These are phyloP conservation scores for Thelephora ganbajun DNA, from an alignment of 768 basidiomycete species.

Conservation along the genomic window DNA sequence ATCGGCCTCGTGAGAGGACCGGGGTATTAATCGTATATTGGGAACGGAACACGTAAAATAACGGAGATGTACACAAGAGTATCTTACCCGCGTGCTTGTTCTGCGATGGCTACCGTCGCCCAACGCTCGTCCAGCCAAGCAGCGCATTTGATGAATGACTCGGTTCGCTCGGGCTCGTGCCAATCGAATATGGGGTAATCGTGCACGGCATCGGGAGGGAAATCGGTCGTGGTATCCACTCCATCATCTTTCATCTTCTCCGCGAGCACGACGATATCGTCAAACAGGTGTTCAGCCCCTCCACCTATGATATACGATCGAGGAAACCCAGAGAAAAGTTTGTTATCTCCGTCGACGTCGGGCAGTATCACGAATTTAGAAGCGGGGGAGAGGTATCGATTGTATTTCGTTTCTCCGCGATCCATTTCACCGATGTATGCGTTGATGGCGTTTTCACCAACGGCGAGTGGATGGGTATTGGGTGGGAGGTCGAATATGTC, in stretches of 20 bases:
- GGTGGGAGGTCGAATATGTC: neutral
- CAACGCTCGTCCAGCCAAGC: slow-evolving; percentile 5
- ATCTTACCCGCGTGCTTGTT: neutral
- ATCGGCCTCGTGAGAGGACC: no score
- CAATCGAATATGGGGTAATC: slow-evolving; percentile 8
- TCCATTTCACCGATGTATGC: slow-evolving; percentile 4
- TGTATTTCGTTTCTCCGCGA: neutral
- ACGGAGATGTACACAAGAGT: no score
- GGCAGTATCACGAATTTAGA: slow-evolving; percentile 3
- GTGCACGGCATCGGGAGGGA: slow-evolving; percentile 7
- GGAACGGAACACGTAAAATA: no score
- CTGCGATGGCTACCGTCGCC: neutral
- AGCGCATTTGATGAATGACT: slow-evolving; percentile 1
- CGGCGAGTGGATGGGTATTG: neutral
- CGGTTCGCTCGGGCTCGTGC: slow-evolving; percentile 10
- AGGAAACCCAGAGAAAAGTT: slow-evolving; percentile 17
- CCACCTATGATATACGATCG: slow-evolving; percentile 19
- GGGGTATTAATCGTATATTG: no score
- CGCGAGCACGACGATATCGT: slow-evolving; percentile 3
- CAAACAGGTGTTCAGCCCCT: slow-evolving; percentile 20
- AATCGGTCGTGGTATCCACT: neutral
- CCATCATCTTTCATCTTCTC: neutral
- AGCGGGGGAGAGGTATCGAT: slow-evolving; percentile 9
- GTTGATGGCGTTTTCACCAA: neutral
- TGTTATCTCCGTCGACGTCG: neutral